Evolutionary conservation across 1,139 yeast genomes (phyloP).

Genomic region (Petasospora rhodanensis): DNA sequence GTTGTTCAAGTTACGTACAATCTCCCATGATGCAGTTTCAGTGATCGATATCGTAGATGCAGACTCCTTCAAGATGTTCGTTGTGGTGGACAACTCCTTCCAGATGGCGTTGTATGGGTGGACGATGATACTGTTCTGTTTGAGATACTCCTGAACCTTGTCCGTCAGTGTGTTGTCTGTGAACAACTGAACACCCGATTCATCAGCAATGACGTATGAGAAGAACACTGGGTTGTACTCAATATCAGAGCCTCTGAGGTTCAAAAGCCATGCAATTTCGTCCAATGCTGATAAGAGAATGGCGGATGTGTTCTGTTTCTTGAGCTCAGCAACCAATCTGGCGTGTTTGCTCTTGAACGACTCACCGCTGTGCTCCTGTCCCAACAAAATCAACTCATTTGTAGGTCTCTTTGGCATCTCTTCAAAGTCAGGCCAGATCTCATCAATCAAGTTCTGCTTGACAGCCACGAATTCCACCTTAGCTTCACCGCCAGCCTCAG

Average conservation of each 20-base stretch:
- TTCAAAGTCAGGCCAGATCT: slow-evolving; percentile 61
- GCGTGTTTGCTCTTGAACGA: slow-evolving; percentile 36
- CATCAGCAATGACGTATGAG: slow-evolving; percentile 64
- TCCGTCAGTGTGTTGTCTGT: slow-evolving; percentile 39
- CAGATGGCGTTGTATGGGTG: slow-evolving; percentile 56
- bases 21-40: slow-evolving; percentile 74
- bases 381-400: slow-evolving; percentile 43
- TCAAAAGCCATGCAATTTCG: slow-evolving; percentile 90
- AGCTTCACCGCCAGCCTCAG: slow-evolving; percentile 28
- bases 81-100: slow-evolving; percentile 41
- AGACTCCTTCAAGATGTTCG: slow-evolving; percentile 39
- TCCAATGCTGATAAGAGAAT: slow-evolving; percentile 55
- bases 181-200: slow-evolving; percentile 51
- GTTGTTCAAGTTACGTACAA: slow-evolving; percentile 49
- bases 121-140: slow-evolving; percentile 38
- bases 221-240: slow-evolving; percentile 90
- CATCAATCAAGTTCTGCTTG: slow-evolving; percentile 66
- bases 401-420: slow-evolving; percentile 44
- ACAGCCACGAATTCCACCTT: slow-evolving; percentile 61
- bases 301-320: slow-evolving; percentile 31
- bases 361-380: slow-evolving; percentile 46
- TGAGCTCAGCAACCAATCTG: slow-evolving; percentile 27
- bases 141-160: slow-evolving; percentile 29
- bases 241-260: slow-evolving; percentile 81
- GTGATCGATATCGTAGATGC: slow-evolving; percentile 51